phyloP scores from a whole-genome alignment of 2,329 filamentous ascomycete genomes.

The Verticillium alfalfae region DNA sequence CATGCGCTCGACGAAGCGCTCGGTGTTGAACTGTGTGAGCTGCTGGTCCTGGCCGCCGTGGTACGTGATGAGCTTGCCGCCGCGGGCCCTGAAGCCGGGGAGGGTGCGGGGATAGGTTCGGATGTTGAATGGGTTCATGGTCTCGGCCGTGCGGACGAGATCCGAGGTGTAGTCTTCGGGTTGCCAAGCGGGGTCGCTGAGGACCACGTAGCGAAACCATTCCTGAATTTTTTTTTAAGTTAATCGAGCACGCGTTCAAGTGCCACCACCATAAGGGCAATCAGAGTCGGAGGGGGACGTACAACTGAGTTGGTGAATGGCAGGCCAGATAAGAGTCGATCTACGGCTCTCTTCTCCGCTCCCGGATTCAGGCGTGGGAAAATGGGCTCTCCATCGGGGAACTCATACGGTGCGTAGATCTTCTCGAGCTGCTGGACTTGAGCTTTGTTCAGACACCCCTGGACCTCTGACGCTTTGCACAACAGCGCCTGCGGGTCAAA shows the following conservation, averaged over 20 bases:
- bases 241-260: slow-evolving; percentile 6
- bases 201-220: slow-evolving; percentile 33
- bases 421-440: slow-evolving; percentile 28
- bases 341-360: slow-evolving; percentile 36
- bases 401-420: slow-evolving; percentile 21
- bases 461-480: slow-evolving; percentile 27
- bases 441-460: slow-evolving; percentile 31
- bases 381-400: slow-evolving; percentile 26
- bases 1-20: slow-evolving; percentile 16
- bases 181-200: slow-evolving; percentile 30
- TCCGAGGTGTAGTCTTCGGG: slow-evolving; percentile 23
- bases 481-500: slow-evolving; percentile 30
- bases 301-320: slow-evolving; percentile 20
- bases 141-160: slow-evolving; percentile 31
- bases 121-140: slow-evolving; percentile 27
- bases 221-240: slow-evolving; percentile 23
- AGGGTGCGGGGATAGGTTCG: slow-evolving; percentile 32
- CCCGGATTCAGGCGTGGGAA: slow-evolving; percentile 42
- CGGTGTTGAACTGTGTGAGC: slow-evolving; percentile 24
- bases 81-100: slow-evolving; percentile 26
- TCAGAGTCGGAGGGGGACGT: slow-evolving; percentile 12
- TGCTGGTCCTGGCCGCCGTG: slow-evolving; percentile 35
- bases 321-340: slow-evolving; percentile 29
- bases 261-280: too few relatives aligned
- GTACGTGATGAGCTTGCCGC: slow-evolving; percentile 38